Percentiles rank a stretch among this genome's conserved stretches.
Conservation (phyloP, 2,329 filamentous ascomycete genomes). For the Fusarium falciforme region DNA sequence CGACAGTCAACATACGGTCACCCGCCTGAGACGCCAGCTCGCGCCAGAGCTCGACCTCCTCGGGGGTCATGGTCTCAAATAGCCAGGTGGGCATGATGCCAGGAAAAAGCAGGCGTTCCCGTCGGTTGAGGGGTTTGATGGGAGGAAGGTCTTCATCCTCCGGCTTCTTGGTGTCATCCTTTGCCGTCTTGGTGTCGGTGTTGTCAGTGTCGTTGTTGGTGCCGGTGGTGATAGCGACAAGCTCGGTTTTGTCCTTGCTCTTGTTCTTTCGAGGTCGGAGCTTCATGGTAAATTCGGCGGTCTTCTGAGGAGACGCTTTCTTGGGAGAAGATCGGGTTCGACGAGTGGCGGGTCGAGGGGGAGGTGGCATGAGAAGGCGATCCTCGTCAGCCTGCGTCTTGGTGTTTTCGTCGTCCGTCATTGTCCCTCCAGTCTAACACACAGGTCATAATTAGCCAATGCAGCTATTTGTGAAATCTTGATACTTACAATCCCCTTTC, state of each 20-base stretch:
- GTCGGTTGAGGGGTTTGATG: neutral
- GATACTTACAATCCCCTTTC: neutral
- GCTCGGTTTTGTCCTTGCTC: neutral
- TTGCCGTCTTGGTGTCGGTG: neutral
- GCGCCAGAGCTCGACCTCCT: neutral
- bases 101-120: neutral
- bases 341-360: neutral
- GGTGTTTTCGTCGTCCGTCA: neutral
- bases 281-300: neutral
- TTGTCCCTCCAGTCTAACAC: neutral
- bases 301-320: neutral
- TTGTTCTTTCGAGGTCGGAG: neutral
- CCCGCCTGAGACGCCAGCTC: neutral
- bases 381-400: neutral
- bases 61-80: neutral
- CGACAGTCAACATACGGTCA: neutral
- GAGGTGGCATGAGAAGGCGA: neutral
- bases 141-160: neutral
- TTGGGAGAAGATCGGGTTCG: neutral
- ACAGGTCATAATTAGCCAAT: neutral
- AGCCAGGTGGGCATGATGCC: neutral
- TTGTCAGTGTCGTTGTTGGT: neutral
- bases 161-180: neutral
- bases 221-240: neutral
- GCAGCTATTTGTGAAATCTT: accelerated